Evolutionary conservation across 768 basidiomycete genomes (phyloP), one percentile per base, ranked within the genome.

Genomic region (Boletus rubescentipes): DNA sequence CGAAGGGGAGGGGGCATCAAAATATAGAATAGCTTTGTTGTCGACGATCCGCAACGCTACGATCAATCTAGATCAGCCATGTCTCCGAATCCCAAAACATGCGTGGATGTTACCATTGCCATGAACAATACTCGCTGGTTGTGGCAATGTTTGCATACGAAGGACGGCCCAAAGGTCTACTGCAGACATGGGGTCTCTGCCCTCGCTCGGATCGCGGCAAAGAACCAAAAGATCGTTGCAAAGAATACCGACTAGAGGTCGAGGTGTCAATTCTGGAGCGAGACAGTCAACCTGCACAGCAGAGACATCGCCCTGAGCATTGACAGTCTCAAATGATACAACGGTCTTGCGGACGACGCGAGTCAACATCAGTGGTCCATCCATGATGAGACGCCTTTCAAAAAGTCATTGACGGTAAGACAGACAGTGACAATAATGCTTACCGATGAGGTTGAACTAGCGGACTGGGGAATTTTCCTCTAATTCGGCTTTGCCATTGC

Each of bases 151-250:
- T 70, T 95, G 93, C 93, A 99, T 93, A 39, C 96, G 81, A 55
- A 98, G 74, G 31, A 98, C 96, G 32, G 94, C 94, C 89, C 93
- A 98, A n/a, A 98, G 77, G 66, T 98, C 95, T 30, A 98, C 93
- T 21, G 67, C 72, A 4, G 83, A 85, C 42, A 77, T 74, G 21
- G 83, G 85, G 59, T 96, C 94, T 59, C 81, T 80, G 41, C 90
- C 91, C 37, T 86, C 85, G 11, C 88, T 84, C 10, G 91, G 86
- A 70, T 95, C 92, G 55, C 91, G 85, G 70, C 91, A 93, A 44
- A 98, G 76, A 15, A 98, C 93, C 63, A 99, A 74, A 49, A 98
- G 77, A 70, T 99, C 97, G 67, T 93, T 95, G 74, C 93, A 95
- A 30, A 97, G 72, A 52, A 97, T 85, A 23, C 89, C 92, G 53